Percentiles rank a stretch among this genome's conserved stretches.
Conservation (phyloP, 495 filamentous ascomycete species). For the Penicillium lividum region DNA sequence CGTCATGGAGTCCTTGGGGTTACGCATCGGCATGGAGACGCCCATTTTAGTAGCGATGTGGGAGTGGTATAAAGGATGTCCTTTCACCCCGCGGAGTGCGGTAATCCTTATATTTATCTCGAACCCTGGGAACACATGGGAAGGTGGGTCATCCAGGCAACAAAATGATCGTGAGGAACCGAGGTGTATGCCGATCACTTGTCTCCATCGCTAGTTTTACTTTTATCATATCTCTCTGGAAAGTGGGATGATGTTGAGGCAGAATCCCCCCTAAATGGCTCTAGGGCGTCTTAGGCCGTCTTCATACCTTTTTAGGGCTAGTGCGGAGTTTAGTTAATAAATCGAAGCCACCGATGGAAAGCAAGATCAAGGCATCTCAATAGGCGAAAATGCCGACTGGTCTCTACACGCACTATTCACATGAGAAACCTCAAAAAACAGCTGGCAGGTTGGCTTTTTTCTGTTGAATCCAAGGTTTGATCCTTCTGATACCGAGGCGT, state of each 20-base stretch:
- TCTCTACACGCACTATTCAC: neutral
- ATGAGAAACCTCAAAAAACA: neutral
- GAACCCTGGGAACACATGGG: neutral
- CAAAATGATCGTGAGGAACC: neutral
- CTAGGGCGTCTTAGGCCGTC: neutral
- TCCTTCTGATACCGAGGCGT: neutral
- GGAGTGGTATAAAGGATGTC: neutral
- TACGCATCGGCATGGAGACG: neutral
- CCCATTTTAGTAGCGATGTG: neutral
- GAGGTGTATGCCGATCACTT: neutral
- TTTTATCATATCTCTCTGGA: neutral
- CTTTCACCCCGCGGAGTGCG: neutral
- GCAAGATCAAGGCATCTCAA: neutral
- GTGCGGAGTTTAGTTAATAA: neutral
- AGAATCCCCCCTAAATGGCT: neutral
- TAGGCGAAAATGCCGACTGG: neutral
- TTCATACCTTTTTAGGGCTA: neutral
- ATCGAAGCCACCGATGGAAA: neutral
- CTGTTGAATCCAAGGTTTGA: neutral
- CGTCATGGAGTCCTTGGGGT: slow-evolving; percentile 44
- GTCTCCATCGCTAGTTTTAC: neutral
- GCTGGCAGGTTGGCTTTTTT: neutral
- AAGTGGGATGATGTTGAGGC: neutral
- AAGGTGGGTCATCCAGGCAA: neutral
- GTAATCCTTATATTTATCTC: neutral